Evolutionary conservation across 202 grass and related monocot genomes (phyloP), one percentile per base, ranked within the genome.

Genomic region (Alloteropsis angusta): DNA sequence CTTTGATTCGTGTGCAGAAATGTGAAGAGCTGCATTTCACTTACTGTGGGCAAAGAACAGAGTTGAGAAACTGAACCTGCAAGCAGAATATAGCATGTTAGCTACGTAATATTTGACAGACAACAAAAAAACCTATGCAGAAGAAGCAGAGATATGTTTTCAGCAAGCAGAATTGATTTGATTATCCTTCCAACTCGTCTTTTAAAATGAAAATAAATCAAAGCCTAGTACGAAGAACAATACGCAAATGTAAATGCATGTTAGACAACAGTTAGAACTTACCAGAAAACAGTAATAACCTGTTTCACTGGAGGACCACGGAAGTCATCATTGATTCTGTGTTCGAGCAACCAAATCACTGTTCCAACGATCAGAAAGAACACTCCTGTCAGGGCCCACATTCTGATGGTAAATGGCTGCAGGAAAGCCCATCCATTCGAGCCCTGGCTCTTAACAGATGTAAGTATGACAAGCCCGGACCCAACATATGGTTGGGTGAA

Each of bases 61-160:
- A 83, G 93, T 97, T 44, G 87, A 97, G 80, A 97, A 93, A 77
- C 93, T 90, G 85, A 97, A 97, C 93, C 93, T 97, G 85, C 65
- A 81, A 64, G 45, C n/a, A 77, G 26, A 52, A 58, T 13, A 65
- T 10, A 71, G 3, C 59, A 77, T 64, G 74, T 68, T 5, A 41
- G 39, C 28, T 52, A 19, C 21, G 68, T 19, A 68, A 76, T 17
- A 50, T 80, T 60, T 62, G 36, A 69, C 16, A 37, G 60, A 42
- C 41, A 58, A 68, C 32, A 11, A 67, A 30, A 30, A 72, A 12
- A 78, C 18, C 9, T 11, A 17, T 52, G 32, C 30, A 73, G 38
- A 71, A 76, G 19, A 71, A 80, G 34, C n/a, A 71, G 28, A 50
- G 16, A 50, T 41, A 78, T 60, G 8, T 68, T 35, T 82, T 53